phyloP scores from a whole-genome alignment of 495 filamentous ascomycete species.

The Pyrenula massariospora region DNA sequence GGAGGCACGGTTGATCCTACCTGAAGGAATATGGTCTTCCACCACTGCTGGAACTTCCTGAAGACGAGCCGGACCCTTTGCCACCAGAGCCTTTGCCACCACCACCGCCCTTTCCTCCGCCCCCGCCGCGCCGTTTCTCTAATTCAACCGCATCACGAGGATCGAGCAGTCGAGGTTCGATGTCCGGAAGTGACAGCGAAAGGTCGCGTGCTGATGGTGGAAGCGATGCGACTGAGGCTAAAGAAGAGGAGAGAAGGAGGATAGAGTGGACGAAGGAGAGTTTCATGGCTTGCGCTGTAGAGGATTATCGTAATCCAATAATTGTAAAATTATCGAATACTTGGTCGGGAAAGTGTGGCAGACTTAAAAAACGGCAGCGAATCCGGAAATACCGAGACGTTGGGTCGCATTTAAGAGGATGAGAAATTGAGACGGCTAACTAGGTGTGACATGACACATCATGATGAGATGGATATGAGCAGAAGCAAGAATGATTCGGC shows the following conservation, averaged over 20 bases:
- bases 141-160: conserved; percentile 13
- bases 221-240: conserved; percentile 17
- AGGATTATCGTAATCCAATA: neutral
- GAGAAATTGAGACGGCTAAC: neutral
- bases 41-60: conserved; percentile 12
- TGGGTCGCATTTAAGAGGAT: neutral
- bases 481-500: too few relatives aligned
- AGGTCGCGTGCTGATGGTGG: conserved; percentile 14
- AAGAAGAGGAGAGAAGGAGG: conserved; percentile 18
- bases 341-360: neutral
- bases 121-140: conserved; percentile 37
- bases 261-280: conserved; percentile 12
- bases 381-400: neutral
- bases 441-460: neutral
- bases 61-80: conserved; percentile 11
- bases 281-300: conserved; percentile 16
- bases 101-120: conserved; percentile 23
- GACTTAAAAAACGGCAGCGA: neutral
- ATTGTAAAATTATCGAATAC: neutral
- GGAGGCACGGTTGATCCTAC: neutral
- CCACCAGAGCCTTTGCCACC: conserved; percentile 17
- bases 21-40: conserved; percentile 5
- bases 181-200: neutral
- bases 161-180: conserved; percentile 10
- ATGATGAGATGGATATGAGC: too few relatives aligned